Conservation (phyloP, 805 yeast species). For the Saccharomycopsis fibuligera region DNA sequence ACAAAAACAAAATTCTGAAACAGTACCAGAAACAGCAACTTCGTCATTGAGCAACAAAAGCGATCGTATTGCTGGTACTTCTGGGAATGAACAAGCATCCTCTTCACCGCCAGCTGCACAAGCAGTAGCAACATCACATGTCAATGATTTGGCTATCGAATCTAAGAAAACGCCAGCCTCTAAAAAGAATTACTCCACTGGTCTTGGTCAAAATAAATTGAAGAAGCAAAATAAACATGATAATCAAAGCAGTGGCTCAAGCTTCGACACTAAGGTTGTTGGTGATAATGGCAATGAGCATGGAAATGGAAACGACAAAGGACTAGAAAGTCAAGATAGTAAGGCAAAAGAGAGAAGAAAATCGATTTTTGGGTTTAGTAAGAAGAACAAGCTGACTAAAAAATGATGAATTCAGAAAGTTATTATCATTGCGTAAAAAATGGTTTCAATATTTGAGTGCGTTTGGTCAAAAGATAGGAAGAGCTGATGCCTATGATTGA, state of each 20-base stretch:
- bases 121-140: no score
- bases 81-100: no score
- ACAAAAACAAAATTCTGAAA: no score
- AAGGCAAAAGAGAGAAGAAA: constrained; percentile 7
- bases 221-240: background rate
- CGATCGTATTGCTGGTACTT: no score
- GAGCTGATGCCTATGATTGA: no score
- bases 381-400: background rate
- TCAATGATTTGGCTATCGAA: background rate
- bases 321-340: background rate
- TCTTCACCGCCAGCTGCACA: no score
- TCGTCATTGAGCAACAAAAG: no score
- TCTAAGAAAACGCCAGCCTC: background rate
- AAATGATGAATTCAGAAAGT: background rate
- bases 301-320: background rate
- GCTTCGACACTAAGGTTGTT: background rate
- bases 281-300: background rate
- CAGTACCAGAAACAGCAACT: no score
- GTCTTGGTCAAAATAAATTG: background rate
- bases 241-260: background rate
- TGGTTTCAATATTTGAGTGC: no score
- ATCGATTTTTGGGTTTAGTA: constrained; percentile 18
- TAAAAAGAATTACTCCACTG: background rate
- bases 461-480: no score
- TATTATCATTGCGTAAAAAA: no score